phyloP scores from a whole-genome alignment of 108 stramenopile genomes.

The Parietichytrium sp. region DNA sequence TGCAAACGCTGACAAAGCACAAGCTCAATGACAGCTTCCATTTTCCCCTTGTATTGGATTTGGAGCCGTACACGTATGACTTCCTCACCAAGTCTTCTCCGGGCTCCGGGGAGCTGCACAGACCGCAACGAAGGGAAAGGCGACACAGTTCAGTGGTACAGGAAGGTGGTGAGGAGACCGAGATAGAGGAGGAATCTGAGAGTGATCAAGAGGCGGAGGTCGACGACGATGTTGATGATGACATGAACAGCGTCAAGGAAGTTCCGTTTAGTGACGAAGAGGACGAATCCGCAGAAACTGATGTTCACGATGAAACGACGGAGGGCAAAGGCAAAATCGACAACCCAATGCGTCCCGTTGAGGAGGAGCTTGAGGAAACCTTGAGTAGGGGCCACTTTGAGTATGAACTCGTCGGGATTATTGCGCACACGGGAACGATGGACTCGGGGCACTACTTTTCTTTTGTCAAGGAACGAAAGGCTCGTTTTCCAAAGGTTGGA shows the following conservation, averaged over 20 bases:
- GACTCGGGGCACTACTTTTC: constrained; percentile 59
- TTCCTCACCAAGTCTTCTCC: neutral
- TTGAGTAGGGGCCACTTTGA: constrained; percentile 32
- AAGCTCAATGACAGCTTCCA: constrained; percentile 64
- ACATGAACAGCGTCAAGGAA: neutral
- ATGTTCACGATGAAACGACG: neutral
- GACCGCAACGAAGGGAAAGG: too few relatives aligned
- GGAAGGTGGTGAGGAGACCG: constrained; percentile 14
- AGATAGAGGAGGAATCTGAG: neutral
- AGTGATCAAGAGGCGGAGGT: neutral
- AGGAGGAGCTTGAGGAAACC: neutral
- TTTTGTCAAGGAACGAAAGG: constrained; percentile 48
- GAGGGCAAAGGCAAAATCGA: neutral
- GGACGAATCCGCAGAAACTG: neutral
- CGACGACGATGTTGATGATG: neutral
- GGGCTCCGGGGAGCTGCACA: too few relatives aligned
- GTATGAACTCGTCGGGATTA: constrained; percentile 54
- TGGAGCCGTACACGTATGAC: constrained; percentile 55
- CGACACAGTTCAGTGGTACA: too few relatives aligned
- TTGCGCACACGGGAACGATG: constrained; percentile 59
- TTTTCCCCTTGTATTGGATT: constrained; percentile 60
- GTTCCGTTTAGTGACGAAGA: too few relatives aligned
- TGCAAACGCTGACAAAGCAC: constrained; percentile 57
- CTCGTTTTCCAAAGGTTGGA: constrained; percentile 4
- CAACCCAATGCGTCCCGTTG: too few relatives aligned